phyloP scores from a whole-genome alignment of 169 alveolate genomes.

The Plasmodium adleri region DNA sequence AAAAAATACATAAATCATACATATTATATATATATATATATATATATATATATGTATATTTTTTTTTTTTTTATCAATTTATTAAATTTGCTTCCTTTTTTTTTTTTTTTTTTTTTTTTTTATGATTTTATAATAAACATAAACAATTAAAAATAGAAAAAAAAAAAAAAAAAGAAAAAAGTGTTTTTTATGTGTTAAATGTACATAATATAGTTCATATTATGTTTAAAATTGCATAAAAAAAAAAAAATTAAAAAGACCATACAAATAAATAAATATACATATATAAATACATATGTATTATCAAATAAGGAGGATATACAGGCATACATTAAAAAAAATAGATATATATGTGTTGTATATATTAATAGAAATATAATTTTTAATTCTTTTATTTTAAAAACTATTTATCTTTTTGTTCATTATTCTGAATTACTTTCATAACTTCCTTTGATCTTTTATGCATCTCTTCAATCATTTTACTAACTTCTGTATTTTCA shows the following conservation, averaged over 20 bases:
- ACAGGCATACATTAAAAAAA: not conserved
- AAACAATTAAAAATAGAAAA: no score
- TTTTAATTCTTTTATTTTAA: not conserved
- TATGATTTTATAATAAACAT: no score
- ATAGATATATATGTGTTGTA: no score
- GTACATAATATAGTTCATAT: no score
- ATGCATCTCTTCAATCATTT: slow-evolving; percentile 77
- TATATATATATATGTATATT: not conserved
- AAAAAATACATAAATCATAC: not conserved
- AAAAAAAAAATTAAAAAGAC: not conserved
- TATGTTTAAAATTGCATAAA: no score
- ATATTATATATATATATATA: not conserved
- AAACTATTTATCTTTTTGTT: slow-evolving; percentile 2
- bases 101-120: no score
- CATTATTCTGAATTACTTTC: slow-evolving; percentile 77
- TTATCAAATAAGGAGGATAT: not conserved
- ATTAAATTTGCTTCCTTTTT: no score
- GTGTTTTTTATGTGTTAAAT: no score
- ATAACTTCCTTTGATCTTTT: slow-evolving; percentile 77
- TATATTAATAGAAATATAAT: not conserved
- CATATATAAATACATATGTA: not conserved
- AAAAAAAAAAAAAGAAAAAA: no score
- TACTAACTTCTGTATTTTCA: slow-evolving; percentile 66
- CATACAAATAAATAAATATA: not conserved
- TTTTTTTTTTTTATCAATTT: no score